Evolutionary conservation across 2,329 filamentous ascomycete genomes (phyloP).

Genomic region (Penicillium olsonii): DNA sequence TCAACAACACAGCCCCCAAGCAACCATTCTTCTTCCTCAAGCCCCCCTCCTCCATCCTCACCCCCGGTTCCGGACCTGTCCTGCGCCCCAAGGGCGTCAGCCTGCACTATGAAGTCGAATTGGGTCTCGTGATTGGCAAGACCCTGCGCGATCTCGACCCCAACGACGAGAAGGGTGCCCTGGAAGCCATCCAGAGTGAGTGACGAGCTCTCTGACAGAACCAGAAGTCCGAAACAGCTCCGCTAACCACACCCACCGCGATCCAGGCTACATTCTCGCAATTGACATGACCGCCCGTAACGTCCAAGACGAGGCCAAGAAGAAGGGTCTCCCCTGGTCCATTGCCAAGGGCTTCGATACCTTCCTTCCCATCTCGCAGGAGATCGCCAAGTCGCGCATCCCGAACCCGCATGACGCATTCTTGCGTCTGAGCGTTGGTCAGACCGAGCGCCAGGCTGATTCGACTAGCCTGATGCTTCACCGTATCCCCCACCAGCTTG

Average conservation of each 20-base stretch:
- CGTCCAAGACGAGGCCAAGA: conserved; percentile 94
- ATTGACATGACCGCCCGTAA: conserved; percentile 99
- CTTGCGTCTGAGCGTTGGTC: conserved; percentile 83
- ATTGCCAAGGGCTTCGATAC: conserved; percentile 98
- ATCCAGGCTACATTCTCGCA: conserved; percentile 75
- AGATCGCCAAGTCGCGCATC: conserved; percentile 78
- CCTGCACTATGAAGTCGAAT: conserved; percentile 93
- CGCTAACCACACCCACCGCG: background rate
- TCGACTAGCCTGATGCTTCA: conserved; percentile 95
- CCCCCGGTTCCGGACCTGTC: conserved; percentile 75
- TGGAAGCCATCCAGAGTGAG: conserved; percentile 78
- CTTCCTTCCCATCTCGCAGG: conserved; percentile 81
- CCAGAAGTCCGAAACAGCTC: background rate
- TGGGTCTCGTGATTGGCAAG: conserved; percentile 86
- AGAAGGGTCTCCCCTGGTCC: conserved; percentile 92
- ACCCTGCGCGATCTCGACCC: conserved; percentile 72
- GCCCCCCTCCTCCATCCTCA: conserved; percentile 81
- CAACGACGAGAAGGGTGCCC: conserved; percentile 71
- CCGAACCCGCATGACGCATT: conserved; percentile 86
- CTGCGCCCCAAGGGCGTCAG: conserved; percentile 79
- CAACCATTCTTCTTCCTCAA: conserved; percentile 99
- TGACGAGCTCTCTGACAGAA: no score
- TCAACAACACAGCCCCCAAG: conserved; percentile 83
- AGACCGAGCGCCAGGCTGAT: conserved; percentile 75
- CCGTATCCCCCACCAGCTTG: conserved; percentile 80